These are phyloP conservation scores for Exophiala lecanii-corni DNA, from an alignment of 2,329 filamentous ascomycete genomes.

Conservation along the genomic window DNA sequence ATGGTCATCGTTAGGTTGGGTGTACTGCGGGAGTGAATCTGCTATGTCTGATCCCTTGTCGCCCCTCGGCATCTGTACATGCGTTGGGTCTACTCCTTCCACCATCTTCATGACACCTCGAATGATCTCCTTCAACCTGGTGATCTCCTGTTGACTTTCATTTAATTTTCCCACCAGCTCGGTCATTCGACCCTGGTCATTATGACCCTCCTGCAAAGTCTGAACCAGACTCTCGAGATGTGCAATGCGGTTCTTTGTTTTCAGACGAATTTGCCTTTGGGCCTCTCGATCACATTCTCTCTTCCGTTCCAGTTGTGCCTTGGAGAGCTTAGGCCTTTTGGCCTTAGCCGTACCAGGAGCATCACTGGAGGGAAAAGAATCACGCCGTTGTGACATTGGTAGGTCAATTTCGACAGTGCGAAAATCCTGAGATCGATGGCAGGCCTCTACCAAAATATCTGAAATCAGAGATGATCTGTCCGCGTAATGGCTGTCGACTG, in stretches of 20 bases:
- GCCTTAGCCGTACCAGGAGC: background rate
- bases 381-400: background rate
- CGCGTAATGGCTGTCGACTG: too few relatives aligned
- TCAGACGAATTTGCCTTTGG: constrained; percentile 9
- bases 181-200: background rate
- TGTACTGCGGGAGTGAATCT: background rate
- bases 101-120: constrained; percentile 3
- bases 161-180: constrained; percentile 6
- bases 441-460: too few relatives aligned
- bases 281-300: constrained; percentile 13
- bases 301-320: constrained; percentile 10
- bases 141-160: constrained; percentile 4
- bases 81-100: background rate
- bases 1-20: background rate
- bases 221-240: constrained; percentile 12
- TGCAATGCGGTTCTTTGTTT: constrained; percentile 13
- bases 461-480: too few relatives aligned
- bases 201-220: background rate
- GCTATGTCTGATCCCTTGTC: background rate
- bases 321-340: constrained; percentile 3
- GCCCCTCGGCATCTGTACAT: background rate
- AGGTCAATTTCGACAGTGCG: too few relatives aligned
- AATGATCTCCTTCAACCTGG: constrained; percentile 1
- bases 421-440: too few relatives aligned
- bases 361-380: background rate